Percentiles rank a stretch among this genome's conserved stretches.
Evolutionary conservation across 768 basidiomycete species (phyloP).

Genomic region (Scleroderma citrinum): DNA sequence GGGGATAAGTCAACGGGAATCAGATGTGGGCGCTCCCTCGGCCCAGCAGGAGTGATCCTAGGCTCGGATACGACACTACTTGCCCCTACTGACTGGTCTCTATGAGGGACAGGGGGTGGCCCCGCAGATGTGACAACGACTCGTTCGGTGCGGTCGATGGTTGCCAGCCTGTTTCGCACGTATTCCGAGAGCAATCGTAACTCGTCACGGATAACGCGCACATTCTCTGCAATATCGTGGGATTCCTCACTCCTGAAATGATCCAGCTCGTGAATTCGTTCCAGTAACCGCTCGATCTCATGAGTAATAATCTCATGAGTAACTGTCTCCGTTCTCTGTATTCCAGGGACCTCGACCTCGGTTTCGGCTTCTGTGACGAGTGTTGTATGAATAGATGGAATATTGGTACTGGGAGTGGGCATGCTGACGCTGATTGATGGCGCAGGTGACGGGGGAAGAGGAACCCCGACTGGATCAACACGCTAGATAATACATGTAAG

Average conservation of each 20-base stretch:
- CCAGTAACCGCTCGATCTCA: conserved; percentile 46
- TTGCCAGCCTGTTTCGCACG: conserved; percentile 37
- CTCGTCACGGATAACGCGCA: conserved; percentile 65
- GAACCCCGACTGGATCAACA: conserved; percentile 27
- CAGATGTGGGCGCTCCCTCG: conserved; percentile 17
- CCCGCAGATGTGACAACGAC: conserved; percentile 5
- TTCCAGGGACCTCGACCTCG: too few species aligned
- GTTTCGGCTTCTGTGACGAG: conserved; percentile 39
- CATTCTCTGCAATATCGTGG: conserved; percentile 56
- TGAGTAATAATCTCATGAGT: conserved; percentile 51
- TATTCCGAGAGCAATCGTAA: conserved; percentile 57
- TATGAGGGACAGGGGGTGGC: conserved; percentile 14
- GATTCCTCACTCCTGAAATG: conserved; percentile 56
- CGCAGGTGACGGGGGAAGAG: conserved; percentile 25
- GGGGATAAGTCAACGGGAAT: conserved; percentile 37
- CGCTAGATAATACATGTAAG: conserved; percentile 14
- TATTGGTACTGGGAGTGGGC: conserved; percentile 41
- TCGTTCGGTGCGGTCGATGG: conserved; percentile 11
- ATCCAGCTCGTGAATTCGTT: conserved; percentile 60
- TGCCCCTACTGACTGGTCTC: conserved; percentile 43
- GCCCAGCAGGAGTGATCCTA: conserved; percentile 20
- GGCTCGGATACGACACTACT: conserved; percentile 35
- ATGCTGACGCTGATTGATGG: conserved; percentile 44
- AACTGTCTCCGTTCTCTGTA: conserved; percentile 38
- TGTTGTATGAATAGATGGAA: conserved; percentile 43